phyloP scores from a whole-genome alignment of 768 basidiomycete genomes.

The Tubosaeta sp. region DNA sequence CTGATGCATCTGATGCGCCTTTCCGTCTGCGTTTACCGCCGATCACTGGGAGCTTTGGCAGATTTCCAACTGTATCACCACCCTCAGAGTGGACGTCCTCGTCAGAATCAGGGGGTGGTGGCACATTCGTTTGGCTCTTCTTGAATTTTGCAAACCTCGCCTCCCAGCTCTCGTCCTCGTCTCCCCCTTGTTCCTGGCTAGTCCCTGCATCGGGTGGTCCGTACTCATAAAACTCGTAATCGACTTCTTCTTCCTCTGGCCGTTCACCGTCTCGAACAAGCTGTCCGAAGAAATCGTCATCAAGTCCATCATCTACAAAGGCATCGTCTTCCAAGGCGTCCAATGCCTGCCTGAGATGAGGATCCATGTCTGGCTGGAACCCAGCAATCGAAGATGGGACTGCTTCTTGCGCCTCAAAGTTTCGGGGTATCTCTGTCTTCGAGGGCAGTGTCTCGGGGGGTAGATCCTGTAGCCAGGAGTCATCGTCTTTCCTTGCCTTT shows the following conservation, averaged over 20 bases:
- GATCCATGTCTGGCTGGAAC: slow-evolving; percentile 95
- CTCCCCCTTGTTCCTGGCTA: slow-evolving; percentile 25
- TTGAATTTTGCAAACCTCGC: slow-evolving; percentile 81
- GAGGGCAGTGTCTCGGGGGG: slow-evolving; percentile 75
- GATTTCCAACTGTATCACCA: slow-evolving; percentile 74
- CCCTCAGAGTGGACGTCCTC: slow-evolving; percentile 59
- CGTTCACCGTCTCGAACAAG: slow-evolving; percentile 71
- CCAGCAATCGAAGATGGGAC: slow-evolving; percentile 82
- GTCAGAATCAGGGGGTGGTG: slow-evolving; percentile 40
- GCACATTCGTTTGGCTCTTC: slow-evolving; percentile 35
- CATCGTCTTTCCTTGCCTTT: slow-evolving; percentile 28
- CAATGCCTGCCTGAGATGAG: slow-evolving; percentile 85
- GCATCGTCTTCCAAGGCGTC: slow-evolving; percentile 96
- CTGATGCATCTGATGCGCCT: slow-evolving; percentile 80
- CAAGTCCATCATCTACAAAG: slow-evolving; percentile 75
- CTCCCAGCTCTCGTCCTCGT: slow-evolving; percentile 58
- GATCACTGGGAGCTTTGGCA: slow-evolving; percentile 74
- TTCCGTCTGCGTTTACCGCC: slow-evolving; percentile 72
- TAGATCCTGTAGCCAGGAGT: slow-evolving; percentile 49
- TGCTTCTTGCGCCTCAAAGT: slow-evolving; percentile 71
- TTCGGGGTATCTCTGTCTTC: slow-evolving; percentile 64
- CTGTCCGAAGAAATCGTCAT: slow-evolving; percentile 74
- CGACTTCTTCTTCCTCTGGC: slow-evolving; percentile 52
- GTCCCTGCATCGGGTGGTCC: slow-evolving; percentile 19
- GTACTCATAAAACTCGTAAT: slow-evolving; percentile 65